A percentile compares a stretch with the other conserved stretches of the same genome.
These are phyloP conservation scores for Ceratobasidium sp. DNA, from an alignment of 1,284 basidiomycete genomes.

Conservation along the genomic window DNA sequence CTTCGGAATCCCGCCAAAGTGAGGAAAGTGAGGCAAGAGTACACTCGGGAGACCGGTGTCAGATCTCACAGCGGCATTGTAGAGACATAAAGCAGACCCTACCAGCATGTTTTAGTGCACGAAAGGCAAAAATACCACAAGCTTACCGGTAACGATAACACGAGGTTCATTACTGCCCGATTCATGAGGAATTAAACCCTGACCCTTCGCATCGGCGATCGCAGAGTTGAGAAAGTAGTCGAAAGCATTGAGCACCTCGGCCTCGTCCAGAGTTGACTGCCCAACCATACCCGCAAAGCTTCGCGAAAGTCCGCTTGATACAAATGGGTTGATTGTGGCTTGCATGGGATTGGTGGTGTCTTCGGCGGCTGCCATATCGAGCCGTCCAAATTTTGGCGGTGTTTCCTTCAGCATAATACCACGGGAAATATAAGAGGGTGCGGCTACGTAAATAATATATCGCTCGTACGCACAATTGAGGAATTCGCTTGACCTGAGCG, in stretches of 20 bases:
- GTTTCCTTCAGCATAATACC: too few relatives aligned
- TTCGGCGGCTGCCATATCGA: too few relatives aligned
- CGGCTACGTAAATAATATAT: too few relatives aligned
- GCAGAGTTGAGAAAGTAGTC: background rate
- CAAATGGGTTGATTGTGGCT: too few relatives aligned
- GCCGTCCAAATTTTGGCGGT: too few relatives aligned
- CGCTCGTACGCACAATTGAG: too few relatives aligned
- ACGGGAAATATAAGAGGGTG: too few relatives aligned
- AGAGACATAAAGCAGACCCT: slow-evolving; percentile 10
- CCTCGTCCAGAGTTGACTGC: background rate
- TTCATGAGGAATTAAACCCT: background rate
- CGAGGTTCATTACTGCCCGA: background rate
- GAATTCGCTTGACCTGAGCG: too few relatives aligned
- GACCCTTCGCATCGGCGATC: background rate
- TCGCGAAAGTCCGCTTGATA: too few relatives aligned
- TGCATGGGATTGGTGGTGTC: too few relatives aligned
- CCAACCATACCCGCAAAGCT: too few relatives aligned
- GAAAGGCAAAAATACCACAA: background rate
- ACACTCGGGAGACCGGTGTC: slow-evolving; percentile 1
- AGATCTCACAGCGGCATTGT: background rate
- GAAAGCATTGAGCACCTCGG: background rate
- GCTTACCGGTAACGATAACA: background rate
- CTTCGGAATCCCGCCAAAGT: background rate
- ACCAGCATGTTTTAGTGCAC: background rate
- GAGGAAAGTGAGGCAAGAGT: background rate